Conservation (phyloP, 1,284 basidiomycete species). For the Volvariella volvacea region DNA sequence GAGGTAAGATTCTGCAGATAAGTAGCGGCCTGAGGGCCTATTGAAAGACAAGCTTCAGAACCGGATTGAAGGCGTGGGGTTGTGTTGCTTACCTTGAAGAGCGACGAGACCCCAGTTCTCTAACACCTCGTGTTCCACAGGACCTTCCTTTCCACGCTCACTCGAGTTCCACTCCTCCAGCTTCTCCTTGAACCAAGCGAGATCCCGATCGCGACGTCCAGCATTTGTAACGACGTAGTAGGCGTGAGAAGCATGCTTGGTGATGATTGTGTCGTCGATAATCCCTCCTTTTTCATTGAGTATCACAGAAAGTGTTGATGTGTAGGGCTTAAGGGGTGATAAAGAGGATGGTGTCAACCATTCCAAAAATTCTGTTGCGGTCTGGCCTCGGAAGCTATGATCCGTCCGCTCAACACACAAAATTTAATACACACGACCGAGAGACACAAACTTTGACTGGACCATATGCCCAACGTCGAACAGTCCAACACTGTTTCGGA, state of each 20-base stretch:
- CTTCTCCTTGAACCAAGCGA: conserved; percentile 70
- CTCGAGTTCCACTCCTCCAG: conserved; percentile 71
- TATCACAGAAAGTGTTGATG: conserved; percentile 81
- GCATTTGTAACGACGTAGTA: conserved; percentile 99
- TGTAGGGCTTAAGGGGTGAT: conserved; percentile 57
- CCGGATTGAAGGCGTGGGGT: no score
- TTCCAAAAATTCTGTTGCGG: conserved; percentile 75
- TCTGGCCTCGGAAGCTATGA: conserved; percentile 66
- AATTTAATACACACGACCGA: conserved; percentile 5
- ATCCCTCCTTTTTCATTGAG: conserved; percentile 90
- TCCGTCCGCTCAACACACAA: conserved; percentile 4
- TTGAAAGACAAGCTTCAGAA: conserved; percentile 8
- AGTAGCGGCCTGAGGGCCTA: conserved; percentile 78
- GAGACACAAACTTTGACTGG: conserved; percentile 59
- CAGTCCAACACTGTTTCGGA: conserved; percentile 77
- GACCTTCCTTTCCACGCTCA: conserved; percentile 42
- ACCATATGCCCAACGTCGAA: conserved; percentile 99
- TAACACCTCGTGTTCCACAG: conserved; percentile 77
- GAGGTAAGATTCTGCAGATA: conserved; percentile 73
- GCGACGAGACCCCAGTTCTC: conserved; percentile 88
- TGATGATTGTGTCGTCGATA: conserved; percentile 89
- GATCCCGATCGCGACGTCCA: conserved; percentile 76
- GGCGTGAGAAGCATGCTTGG: conserved; percentile 71
- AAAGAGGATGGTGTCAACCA: conserved; percentile 83
- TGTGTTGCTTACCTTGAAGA: conserved; percentile 64